Conservation (phyloP, 768 basidiomycete genomes). For the Leccinum ochraceum region DNA sequence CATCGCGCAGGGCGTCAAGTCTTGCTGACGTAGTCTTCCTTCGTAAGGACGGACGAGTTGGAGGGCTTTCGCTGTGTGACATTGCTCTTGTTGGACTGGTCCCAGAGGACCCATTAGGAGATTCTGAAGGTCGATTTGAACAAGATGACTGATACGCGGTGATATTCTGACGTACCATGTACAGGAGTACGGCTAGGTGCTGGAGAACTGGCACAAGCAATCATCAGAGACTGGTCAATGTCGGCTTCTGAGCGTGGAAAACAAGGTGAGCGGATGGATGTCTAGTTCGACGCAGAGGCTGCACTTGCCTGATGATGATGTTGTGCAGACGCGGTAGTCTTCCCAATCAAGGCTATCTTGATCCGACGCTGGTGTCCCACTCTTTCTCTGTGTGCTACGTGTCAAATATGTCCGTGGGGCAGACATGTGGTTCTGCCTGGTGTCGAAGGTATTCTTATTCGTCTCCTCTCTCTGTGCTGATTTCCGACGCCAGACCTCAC, state of each 20-base stretch:
- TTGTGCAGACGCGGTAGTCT: slow-evolving; percentile 17
- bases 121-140: slow-evolving; percentile 3
- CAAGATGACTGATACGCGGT: background rate
- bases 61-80: slow-evolving; percentile 15
- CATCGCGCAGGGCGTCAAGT: slow-evolving; percentile 45
- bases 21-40: slow-evolving; percentile 43
- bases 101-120: background rate
- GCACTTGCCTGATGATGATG: slow-evolving; percentile 24
- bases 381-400: background rate
- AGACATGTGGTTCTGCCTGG: background rate
- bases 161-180: slow-evolving; percentile 11
- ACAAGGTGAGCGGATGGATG: background rate
- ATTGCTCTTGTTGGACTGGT: slow-evolving; percentile 2
- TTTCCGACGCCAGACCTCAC: slow-evolving; percentile 17
- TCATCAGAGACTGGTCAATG: slow-evolving; percentile 24
- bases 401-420: background rate
- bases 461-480: background rate
- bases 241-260: slow-evolving; percentile 17
- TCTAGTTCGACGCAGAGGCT: background rate
- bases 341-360: slow-evolving; percentile 37
- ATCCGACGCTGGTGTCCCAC: slow-evolving; percentile 5
- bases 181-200: background rate
- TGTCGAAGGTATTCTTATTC: background rate
- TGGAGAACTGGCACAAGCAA: slow-evolving; percentile 12
- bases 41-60: slow-evolving; percentile 27